A percentile compares a stretch with the other conserved stretches of the same genome.
These are phyloP conservation scores for Nakazawaea wyomingensis DNA, from an alignment of 805 yeast species.

Conservation along the genomic window DNA sequence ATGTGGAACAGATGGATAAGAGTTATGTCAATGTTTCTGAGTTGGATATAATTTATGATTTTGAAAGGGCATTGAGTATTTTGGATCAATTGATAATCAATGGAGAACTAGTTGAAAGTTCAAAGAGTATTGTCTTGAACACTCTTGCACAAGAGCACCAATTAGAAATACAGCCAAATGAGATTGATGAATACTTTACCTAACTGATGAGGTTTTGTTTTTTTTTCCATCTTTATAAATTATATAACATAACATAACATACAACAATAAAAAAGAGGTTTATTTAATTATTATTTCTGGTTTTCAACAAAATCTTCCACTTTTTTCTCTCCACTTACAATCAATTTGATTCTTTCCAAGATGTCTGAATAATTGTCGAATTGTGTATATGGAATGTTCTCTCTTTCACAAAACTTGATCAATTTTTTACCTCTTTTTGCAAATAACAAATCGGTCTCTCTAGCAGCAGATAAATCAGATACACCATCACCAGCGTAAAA, in stretches of 20 bases:
- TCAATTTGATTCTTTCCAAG: slow-evolving; percentile 49
- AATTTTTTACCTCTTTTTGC: slow-evolving; percentile 92
- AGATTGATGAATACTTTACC: slow-evolving; percentile 20
- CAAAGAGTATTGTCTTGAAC: slow-evolving; percentile 71
- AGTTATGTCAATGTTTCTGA: slow-evolving; percentile 96
- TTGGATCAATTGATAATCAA: slow-evolving; percentile 86
- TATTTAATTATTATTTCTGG: slow-evolving; percentile 9
- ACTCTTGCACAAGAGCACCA: slow-evolving; percentile 83
- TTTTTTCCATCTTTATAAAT: no score
- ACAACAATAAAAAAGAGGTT: no score
- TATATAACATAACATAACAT: no score
- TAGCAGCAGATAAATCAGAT: slow-evolving; percentile 90
- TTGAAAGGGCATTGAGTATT: slow-evolving; percentile 88
- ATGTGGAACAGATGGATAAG: slow-evolving; percentile 95
- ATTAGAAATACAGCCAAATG: slow-evolving; percentile 67
- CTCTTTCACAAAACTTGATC: slow-evolving; percentile 75
- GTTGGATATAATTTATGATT: slow-evolving; percentile 92
- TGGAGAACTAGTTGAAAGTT: slow-evolving; percentile 81
- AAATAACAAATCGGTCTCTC: slow-evolving; percentile 87
- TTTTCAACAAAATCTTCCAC: slow-evolving; percentile 31
- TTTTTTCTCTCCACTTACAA: slow-evolving; percentile 39
- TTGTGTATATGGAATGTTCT: slow-evolving; percentile 78
- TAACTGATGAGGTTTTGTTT: no score
- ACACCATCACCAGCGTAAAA: slow-evolving; percentile 99
- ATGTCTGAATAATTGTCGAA: slow-evolving; percentile 77